phyloP scores from a whole-genome alignment of 306 rosid genomes.

The Sicyos baderoa region DNA sequence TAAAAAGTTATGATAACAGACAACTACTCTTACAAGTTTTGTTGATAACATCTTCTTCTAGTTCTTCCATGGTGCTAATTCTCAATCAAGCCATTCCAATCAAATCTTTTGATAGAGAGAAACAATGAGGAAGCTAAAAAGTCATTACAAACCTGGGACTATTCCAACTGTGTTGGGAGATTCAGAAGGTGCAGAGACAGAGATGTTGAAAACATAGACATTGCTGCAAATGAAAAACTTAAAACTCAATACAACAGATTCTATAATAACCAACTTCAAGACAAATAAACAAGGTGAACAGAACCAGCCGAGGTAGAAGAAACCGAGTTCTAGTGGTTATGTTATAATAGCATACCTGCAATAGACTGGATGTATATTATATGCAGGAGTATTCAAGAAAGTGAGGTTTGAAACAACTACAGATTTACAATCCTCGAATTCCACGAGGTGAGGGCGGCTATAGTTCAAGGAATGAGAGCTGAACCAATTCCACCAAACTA shows the following conservation, averaged over 20 bases:
- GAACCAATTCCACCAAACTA: conserved; percentile 92
- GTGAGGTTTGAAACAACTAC: conserved; percentile 91
- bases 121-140: background rate
- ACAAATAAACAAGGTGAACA: conserved; percentile 8
- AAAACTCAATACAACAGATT: background rate
- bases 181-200: conserved; percentile 64
- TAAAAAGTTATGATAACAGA: no score
- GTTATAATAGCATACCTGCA: conserved; percentile 54
- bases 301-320: conserved; percentile 12
- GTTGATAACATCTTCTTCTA: no score
- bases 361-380: conserved; percentile 82
- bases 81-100: no score
- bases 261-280: background rate
- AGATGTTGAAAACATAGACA: conserved; percentile 69
- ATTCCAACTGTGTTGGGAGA: conserved; percentile 80
- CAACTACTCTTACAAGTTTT: no score
- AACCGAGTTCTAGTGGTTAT: background rate
- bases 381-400: conserved; percentile 81
- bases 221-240: conserved; percentile 47
- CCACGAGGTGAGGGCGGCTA: conserved; percentile 92
- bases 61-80: no score
- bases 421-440: conserved; percentile 45
- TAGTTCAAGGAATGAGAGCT: conserved; percentile 57
- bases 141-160: conserved; percentile 69
- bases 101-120: no score